Evolutionary conservation across 2,329 filamentous ascomycete species (phyloP).

Genomic region (Arthroderma uncinatum): DNA sequence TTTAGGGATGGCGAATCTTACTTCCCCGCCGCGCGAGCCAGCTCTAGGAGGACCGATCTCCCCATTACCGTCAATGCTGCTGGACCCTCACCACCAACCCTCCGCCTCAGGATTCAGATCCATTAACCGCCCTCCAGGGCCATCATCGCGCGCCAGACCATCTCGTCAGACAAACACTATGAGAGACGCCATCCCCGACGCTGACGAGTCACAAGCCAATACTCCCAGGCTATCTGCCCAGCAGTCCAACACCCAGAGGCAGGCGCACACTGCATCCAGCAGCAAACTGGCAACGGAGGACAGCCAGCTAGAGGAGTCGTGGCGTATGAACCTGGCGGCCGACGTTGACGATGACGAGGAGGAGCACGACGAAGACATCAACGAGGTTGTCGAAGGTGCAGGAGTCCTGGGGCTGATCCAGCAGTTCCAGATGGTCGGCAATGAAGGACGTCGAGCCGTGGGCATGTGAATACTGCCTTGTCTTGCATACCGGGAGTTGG

Average conservation of each 20-base stretch:
- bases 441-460: slow-evolving; percentile 29
- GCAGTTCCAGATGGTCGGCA: slow-evolving; percentile 52
- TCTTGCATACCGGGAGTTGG: background rate
- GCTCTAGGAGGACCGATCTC: slow-evolving; percentile 23
- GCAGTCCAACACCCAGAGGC: no score
- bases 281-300: slow-evolving; percentile 36
- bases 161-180: slow-evolving; percentile 19
- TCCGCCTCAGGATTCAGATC: slow-evolving; percentile 30
- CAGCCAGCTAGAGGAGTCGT: slow-evolving; percentile 48
- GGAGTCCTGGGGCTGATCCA: slow-evolving; percentile 56
- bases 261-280: slow-evolving; percentile 27
- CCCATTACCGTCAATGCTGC: slow-evolving; percentile 34
- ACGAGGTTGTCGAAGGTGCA: slow-evolving; percentile 37
- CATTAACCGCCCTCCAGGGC: slow-evolving; percentile 17
- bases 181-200: slow-evolving; percentile 25
- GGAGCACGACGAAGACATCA: slow-evolving; percentile 40
- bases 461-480: slow-evolving; percentile 21
- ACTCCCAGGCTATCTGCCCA: slow-evolving; percentile 1
- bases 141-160: slow-evolving; percentile 24
- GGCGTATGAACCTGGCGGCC: slow-evolving; percentile 36
- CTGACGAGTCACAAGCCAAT: slow-evolving; percentile 17
- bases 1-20: background rate
- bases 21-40: slow-evolving; percentile 20
- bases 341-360: slow-evolving; percentile 29
- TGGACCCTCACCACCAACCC: slow-evolving; percentile 39